phyloP scores from a whole-genome alignment of 2,329 filamentous ascomycete genomes.

The Colletotrichum echinochloae region DNA sequence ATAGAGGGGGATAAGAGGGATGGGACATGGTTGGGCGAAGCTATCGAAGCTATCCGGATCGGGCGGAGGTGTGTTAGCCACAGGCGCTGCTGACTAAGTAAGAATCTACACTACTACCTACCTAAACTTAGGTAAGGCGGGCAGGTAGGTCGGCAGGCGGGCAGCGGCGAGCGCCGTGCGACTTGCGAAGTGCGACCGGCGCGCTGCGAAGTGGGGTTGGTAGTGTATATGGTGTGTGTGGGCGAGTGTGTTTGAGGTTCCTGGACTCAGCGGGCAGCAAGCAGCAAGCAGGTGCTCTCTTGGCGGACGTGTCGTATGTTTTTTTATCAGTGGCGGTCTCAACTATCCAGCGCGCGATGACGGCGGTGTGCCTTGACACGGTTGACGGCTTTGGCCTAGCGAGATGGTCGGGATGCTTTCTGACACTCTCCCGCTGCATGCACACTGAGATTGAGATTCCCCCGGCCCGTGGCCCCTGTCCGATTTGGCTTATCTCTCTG shows the following conservation, averaged over 20 bases:
- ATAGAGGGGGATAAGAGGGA: background rate
- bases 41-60: constrained; percentile 10
- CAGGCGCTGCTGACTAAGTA: no score
- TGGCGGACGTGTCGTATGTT: background rate
- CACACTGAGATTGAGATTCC: background rate
- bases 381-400: background rate
- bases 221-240: no score
- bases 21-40: background rate
- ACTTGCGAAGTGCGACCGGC: constrained; percentile 39
- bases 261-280: constrained; percentile 4
- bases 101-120: no score
- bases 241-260: constrained; percentile 1
- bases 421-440: background rate
- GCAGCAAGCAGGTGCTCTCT: no score
- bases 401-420: background rate
- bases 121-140: no score
- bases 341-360: background rate
- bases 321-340: background rate
- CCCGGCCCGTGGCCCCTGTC: background rate
- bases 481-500: constrained; percentile 12
- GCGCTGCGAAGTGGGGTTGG: constrained; percentile 24
- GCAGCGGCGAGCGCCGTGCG: constrained; percentile 42
- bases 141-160: constrained; percentile 13
- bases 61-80: no score
- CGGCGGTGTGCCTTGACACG: background rate